phyloP scores from a whole-genome alignment of 2,329 filamentous ascomycete genomes.

The Ramularia endophylla region DNA sequence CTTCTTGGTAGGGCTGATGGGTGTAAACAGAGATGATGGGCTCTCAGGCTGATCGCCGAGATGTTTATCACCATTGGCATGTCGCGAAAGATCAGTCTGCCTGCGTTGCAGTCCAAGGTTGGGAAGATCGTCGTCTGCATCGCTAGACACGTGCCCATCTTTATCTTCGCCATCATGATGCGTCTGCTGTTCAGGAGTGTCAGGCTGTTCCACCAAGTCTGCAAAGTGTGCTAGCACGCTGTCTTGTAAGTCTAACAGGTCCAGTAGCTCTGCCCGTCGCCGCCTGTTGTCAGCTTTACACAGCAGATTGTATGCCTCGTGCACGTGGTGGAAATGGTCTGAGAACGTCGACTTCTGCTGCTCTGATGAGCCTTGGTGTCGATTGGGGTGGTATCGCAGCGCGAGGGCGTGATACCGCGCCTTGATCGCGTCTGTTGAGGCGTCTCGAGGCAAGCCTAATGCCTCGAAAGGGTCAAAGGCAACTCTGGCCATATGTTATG shows the following conservation, averaged over 20 bases:
- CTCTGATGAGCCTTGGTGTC: conserved; percentile 48
- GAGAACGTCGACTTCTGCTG: conserved; percentile 16
- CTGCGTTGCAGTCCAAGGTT: conserved; percentile 20
- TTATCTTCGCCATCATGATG: conserved; percentile 14
- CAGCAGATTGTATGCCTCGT: conserved; percentile 28
- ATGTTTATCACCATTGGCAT: conserved; percentile 11
- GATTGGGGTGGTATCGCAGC: conserved; percentile 64
- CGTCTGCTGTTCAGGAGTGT: conserved; percentile 10
- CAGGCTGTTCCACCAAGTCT: conserved; percentile 17
- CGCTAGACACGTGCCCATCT: conserved; percentile 29
- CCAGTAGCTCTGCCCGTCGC: conserved; percentile 25
- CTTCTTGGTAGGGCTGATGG: conserved; percentile 16
- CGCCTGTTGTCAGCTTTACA: conserved; percentile 24
- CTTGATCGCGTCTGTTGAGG: conserved; percentile 75
- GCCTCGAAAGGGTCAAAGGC: conserved; percentile 71
- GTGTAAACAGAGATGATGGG: conserved; percentile 1
- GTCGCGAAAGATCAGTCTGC: conserved; percentile 19
- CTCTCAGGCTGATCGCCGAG: conserved; percentile 11
- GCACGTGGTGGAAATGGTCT: conserved; percentile 27
- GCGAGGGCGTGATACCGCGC: conserved; percentile 85
- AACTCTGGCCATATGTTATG: conserved; percentile 12
- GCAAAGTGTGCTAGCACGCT: conserved; percentile 21
- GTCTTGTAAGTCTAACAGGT: conserved; percentile 26
- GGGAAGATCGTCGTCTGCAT: conserved; percentile 29
- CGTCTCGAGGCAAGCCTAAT: conserved; percentile 64